Percentiles rank a stretch among this genome's conserved stretches.
Evolutionary conservation across 768 basidiomycete species (phyloP).

Genomic region (Mycena venus): DNA sequence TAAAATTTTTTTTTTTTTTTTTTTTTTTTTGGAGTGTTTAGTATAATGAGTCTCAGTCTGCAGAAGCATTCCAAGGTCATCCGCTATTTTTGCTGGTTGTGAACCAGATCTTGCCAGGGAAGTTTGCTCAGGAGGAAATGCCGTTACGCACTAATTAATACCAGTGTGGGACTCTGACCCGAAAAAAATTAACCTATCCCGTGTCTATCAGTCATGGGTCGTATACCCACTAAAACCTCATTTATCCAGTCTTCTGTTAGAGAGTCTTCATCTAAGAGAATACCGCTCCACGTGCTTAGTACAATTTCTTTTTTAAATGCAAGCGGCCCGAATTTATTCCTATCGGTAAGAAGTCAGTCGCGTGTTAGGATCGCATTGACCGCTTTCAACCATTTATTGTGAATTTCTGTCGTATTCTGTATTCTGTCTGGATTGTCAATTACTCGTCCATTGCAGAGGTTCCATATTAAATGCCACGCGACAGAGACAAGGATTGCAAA

Average conservation of each 20-base stretch:
- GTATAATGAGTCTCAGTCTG: too few species aligned
- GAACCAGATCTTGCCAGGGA: too few species aligned
- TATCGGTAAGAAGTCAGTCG: background rate
- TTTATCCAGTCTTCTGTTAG: slow-evolving; percentile 20
- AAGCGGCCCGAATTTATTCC: background rate
- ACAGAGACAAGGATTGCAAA: background rate
- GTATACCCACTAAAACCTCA: slow-evolving; percentile 30
- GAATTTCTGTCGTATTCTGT: background rate
- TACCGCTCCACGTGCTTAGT: background rate
- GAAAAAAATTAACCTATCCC: background rate
- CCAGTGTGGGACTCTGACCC: background rate
- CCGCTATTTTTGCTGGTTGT: too few species aligned
- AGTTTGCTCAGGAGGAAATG: too few species aligned
- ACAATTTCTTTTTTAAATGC: background rate
- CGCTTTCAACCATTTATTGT: background rate
- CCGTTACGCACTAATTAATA: too few species aligned
- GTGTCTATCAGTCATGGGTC: background rate
- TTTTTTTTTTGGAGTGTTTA: too few species aligned
- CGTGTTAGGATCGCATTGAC: background rate
- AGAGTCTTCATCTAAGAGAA: slow-evolving; percentile 2
- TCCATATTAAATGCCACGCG: background rate
- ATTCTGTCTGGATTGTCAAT: background rate
- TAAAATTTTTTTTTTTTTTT: too few species aligned
- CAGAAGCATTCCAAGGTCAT: too few species aligned
- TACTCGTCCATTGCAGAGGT: background rate